Base-by-base conservation (phyloP, 805 yeast genomes). In the Komagataella mondaviorum region DNA sequence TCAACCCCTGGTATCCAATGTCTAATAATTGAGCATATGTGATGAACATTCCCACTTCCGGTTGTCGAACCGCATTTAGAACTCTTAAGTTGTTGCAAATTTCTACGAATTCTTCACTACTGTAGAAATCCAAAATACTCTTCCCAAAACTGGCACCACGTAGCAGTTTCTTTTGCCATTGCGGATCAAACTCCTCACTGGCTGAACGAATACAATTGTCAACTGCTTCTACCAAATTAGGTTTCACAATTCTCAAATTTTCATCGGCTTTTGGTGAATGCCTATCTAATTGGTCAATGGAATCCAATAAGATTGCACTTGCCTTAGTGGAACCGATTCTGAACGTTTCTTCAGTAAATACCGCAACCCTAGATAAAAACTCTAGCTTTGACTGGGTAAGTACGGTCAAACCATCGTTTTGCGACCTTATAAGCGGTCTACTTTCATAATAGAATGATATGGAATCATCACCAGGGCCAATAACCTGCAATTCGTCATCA, bases 131-230 rank as follows among this genome's bases (percentile, higher is more conserved):
- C 47, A 75, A 63, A 49, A 77, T 71, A 0, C 86, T 73, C 58
- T 91, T 93, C 0, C 97, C 99, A 66, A 90, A 87, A 0, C 86
- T 71, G 0, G 90, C 96, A 1, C 96, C 96, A 51, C 80, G 75
- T 44, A 93, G 65, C 7, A 91, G 67, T 49, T 77, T 78, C 62
- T 88, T 89, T 59, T 93, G 99, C 83, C 90, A 77, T 50, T 72
- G 70, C 0, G 85, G 76, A 54, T 82, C 88, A 58, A 88, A 80
- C 59, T 91, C 98, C 51, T 81, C 83, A 3, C 79, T 64, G 0
- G 96, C 84, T 0, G 95, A 95, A 1, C 73, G 66, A 3, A 89
- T 74, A 61, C 96, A 87, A 17, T 75, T 77, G 39, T 74, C 72
- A 1, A 91, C 82, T 1, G 96, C 96, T 2, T 67, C 66, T 0